phyloP scores from a whole-genome alignment of 164 flowering plant species.

The Umbellularia californica region DNA sequence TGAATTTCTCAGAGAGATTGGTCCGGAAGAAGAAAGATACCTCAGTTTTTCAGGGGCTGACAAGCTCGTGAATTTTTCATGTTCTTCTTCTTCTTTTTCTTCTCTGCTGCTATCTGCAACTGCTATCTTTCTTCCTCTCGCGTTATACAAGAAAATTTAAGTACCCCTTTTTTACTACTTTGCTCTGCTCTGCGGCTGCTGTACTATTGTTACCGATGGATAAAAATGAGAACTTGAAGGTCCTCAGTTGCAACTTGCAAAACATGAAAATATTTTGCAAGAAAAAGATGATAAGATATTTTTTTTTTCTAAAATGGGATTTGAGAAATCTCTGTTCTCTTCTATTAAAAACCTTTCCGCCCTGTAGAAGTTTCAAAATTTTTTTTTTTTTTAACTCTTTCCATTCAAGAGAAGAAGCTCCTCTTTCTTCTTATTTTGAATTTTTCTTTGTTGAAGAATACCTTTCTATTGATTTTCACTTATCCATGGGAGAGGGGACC shows the following conservation, averaged over 20 bases:
- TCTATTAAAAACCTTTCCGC: neutral
- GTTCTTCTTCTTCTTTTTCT: constrained; percentile 7
- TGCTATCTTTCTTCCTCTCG: neutral
- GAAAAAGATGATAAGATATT: no score
- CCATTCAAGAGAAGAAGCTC: no score
- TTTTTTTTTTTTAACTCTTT: no score
- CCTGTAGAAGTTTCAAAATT: no score
- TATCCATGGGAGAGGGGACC: no score
- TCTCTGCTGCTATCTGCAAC: neutral
- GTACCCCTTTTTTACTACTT: neutral
- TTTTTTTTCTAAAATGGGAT: neutral
- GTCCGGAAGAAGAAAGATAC: constrained; percentile 32
- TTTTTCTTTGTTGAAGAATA: no score
- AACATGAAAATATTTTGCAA: neutral
- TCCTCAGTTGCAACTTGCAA: no score
- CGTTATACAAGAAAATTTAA: no score
- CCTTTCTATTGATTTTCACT: no score
- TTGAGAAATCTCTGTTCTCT: neutral
- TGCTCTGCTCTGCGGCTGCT: neutral
- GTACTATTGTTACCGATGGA: neutral
- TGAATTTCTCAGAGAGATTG: constrained; percentile 46
- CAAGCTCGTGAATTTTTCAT: constrained; percentile 34
- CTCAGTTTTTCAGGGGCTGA: constrained; percentile 37
- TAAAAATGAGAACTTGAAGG: no score
- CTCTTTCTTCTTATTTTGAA: no score